These are phyloP conservation scores for Arbutus unedo DNA, from an alignment of 148 eudicot genomes.

Conservation along the genomic window DNA sequence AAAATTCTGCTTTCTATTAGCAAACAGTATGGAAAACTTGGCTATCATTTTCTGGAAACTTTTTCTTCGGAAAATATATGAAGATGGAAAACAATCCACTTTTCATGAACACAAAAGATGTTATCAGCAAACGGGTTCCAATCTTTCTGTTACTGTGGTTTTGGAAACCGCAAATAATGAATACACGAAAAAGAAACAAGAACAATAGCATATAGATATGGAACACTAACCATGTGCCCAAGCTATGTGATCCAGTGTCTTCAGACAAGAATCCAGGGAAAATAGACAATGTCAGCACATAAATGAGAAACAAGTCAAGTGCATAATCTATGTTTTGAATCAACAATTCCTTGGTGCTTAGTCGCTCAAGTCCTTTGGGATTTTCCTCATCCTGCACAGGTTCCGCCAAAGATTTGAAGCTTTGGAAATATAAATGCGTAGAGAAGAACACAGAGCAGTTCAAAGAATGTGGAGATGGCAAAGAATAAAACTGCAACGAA, in stretches of 20 bases:
- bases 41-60: background rate
- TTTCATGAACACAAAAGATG: background rate
- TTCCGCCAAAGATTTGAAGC: slow-evolving; percentile 28
- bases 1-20: background rate
- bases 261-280: slow-evolving; percentile 68
- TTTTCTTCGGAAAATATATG: background rate
- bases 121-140: background rate
- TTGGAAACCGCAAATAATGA: background rate
- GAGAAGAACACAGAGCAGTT: slow-evolving; percentile 32
- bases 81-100: background rate
- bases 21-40: background rate
- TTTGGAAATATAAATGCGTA: slow-evolving; percentile 50
- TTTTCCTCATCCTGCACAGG: slow-evolving; percentile 28
- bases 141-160: background rate
- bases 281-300: slow-evolving; percentile 45
- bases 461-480: slow-evolving; percentile 35
- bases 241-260: slow-evolving; percentile 50
- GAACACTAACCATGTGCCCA: slow-evolving; percentile 43
- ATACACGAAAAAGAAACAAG: background rate
- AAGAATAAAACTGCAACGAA: slow-evolving; percentile 46
- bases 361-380: slow-evolving; percentile 19
- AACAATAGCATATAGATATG: background rate
- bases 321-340: slow-evolving; percentile 44
- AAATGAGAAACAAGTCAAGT: slow-evolving; percentile 41
- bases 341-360: slow-evolving; percentile 39